Evolutionary conservation across 2,329 filamentous ascomycete genomes (phyloP), one percentile per base, ranked within the genome.

Genomic region (Colletotrichum sidae): DNA sequence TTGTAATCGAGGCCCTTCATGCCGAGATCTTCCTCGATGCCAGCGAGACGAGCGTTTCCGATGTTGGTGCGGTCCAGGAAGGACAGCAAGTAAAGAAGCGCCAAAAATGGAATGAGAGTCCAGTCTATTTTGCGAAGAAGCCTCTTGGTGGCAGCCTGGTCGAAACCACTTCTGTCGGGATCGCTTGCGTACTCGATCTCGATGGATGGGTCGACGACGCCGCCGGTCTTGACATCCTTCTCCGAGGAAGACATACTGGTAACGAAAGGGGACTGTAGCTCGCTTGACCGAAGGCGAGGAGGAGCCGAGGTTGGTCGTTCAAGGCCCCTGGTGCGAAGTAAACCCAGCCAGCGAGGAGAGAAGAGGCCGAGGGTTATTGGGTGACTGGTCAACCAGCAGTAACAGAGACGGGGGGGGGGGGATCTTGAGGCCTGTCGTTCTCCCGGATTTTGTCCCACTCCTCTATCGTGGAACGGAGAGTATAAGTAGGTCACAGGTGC

Each of bases 1-100:
- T 90, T 91, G 75, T 90, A 92, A 71, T 90, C 81, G n/a, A 80
- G 79, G 12, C 82, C 77, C 1, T 81, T 82, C 80, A 91, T 84
- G 38, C 81, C 55, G 8, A 77, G 73, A 45, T 77, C 75, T 45
- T 80, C 58, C 60, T 77, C 73, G 34, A 80, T 68, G n/a, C 75
- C 75, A 42, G 71, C 72, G 15, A 80, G 74, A 63, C 76, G 76
- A 42, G 78, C 78, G 70, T 80, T 80, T 15, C 81, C 82, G 56
- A 85, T 82, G 68, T 85, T 86, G n/a, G 81, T 83, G 42, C 82
- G 76, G 65, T 84, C 82, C 41, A 85, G 72, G 70, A 84, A 85
- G 63, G 81, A 84, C 35, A 84, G 76, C 7, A 80, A 75, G 54
- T 72, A 70, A 15, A 90, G 80, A 0, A 89, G 72, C 4, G 86